These are phyloP conservation scores for Mycena alexandri DNA, from an alignment of 768 basidiomycete genomes.

Conservation along the genomic window DNA sequence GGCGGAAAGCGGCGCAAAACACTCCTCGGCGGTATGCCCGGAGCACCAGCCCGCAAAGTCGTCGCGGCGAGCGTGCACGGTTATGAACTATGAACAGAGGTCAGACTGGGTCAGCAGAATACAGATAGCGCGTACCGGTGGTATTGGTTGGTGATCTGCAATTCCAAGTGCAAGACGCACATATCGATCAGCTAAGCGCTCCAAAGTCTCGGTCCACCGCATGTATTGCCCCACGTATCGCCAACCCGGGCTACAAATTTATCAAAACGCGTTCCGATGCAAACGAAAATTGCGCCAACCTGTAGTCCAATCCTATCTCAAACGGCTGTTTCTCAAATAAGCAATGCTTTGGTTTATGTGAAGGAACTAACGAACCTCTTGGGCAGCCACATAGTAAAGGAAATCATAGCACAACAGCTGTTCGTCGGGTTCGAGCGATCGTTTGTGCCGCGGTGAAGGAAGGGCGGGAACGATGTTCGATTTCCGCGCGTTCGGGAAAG, in stretches of 20 bases:
- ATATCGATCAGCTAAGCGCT: constrained; percentile 43
- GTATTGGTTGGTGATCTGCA: constrained; percentile 40
- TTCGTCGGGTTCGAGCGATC: constrained; percentile 40
- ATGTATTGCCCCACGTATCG: constrained; percentile 48
- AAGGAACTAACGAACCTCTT: constrained; percentile 35
- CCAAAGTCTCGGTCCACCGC: constrained; percentile 44
- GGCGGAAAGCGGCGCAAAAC: constrained; percentile 48
- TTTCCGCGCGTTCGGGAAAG: constrained; percentile 35
- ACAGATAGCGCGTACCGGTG: constrained; percentile 41
- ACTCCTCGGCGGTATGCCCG: constrained; percentile 43
- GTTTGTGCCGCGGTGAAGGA: constrained; percentile 32
- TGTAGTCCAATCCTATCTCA: constrained; percentile 49
- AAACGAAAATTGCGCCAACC: too few species aligned
- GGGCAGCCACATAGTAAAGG: constrained; percentile 41
- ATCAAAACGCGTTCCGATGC: too few species aligned
- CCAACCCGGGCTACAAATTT: constrained; percentile 54
- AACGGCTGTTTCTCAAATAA: constrained; percentile 37
- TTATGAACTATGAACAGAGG: constrained; percentile 46
- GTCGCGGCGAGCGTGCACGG: constrained; percentile 51
- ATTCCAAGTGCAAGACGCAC: constrained; percentile 43
- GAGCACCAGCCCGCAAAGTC: constrained; percentile 52
- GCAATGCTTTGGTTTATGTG: constrained; percentile 1
- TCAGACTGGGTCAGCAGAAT: constrained; percentile 11
- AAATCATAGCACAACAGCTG: constrained; percentile 43
- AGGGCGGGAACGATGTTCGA: constrained; percentile 34